phyloP scores from a whole-genome alignment of 169 alveolate genomes.

The Eimeria necatrix region DNA sequence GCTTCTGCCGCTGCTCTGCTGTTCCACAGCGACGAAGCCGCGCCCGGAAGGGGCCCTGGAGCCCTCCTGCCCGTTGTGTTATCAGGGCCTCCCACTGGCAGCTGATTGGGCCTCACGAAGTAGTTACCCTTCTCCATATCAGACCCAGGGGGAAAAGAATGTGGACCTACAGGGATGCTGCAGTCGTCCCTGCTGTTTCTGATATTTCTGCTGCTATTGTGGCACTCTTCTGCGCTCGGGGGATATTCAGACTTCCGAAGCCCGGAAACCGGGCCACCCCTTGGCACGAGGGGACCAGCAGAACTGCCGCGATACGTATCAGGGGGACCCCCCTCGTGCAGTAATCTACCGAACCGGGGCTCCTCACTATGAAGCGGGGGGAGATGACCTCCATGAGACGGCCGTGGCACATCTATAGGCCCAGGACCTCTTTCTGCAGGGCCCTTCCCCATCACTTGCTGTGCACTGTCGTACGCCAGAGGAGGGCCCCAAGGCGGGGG shows the following conservation, averaged over 20 bases:
- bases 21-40: conserved; percentile 21
- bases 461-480: conserved; percentile 66
- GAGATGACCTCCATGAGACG: conserved; percentile 13
- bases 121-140: not conserved
- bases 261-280: not conserved
- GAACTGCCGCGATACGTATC: not conserved
- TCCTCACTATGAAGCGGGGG: not conserved
- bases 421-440: not conserved
- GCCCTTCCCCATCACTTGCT: conserved; percentile 6
- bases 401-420: not conserved
- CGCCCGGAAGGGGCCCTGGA: conserved; percentile 2
- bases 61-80: not conserved
- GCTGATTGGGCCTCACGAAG: conserved; percentile 4
- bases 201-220: not conserved
- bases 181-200: not conserved
- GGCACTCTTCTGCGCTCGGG: not conserved
- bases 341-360: conserved; percentile 1
- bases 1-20: conserved; percentile 64
- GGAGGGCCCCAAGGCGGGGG: conserved; percentile 14
- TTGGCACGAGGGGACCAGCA: conserved; percentile 1
- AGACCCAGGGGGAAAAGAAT: not conserved
- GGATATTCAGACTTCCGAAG: too few relatives aligned
- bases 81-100: not conserved
- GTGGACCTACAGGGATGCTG: not conserved
- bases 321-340: conserved; percentile 50